phyloP scores from a whole-genome alignment of 2,329 filamentous ascomycete genomes.

The Neonectria ditissima region DNA sequence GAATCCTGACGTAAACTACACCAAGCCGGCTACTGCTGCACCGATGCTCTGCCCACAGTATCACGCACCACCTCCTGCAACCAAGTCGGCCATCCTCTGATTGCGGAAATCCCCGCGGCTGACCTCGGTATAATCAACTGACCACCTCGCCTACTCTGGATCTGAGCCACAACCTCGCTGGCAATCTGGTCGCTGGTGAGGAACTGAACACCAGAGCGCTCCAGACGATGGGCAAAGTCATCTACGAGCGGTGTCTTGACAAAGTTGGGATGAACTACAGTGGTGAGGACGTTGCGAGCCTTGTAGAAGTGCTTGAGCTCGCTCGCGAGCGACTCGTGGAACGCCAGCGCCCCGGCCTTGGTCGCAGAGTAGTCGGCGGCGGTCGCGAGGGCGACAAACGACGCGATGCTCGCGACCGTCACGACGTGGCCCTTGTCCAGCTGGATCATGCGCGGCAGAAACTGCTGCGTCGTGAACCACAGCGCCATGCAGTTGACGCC shows the following conservation, averaged over 20 bases:
- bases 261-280: constrained; percentile 70
- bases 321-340: constrained; percentile 72
- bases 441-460: constrained; percentile 73
- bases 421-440: constrained; percentile 78
- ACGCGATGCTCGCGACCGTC: constrained; percentile 75
- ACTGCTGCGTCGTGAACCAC: constrained; percentile 72
- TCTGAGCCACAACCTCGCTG: constrained; percentile 56
- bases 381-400: constrained; percentile 68
- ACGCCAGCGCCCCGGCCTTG: constrained; percentile 73
- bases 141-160: constrained; percentile 57
- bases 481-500: constrained; percentile 76
- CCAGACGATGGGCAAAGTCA: constrained; percentile 46
- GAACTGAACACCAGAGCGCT: constrained; percentile 46
- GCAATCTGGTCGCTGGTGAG: constrained; percentile 54
- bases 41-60: constrained; percentile 32
- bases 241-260: constrained; percentile 60
- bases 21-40: not conserved
- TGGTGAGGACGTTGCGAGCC: constrained; percentile 71
- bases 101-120: constrained; percentile 39
- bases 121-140: constrained; percentile 59
- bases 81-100: constrained; percentile 58
- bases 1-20: no score
- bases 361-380: constrained; percentile 75
- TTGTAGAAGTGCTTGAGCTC: constrained; percentile 70
- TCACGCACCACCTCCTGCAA: constrained; percentile 50